A percentile compares a stretch with the other conserved stretches of the same genome.
Evolutionary conservation across 441 rosid species (phyloP).

Genomic region (Erodium trifolium): DNA sequence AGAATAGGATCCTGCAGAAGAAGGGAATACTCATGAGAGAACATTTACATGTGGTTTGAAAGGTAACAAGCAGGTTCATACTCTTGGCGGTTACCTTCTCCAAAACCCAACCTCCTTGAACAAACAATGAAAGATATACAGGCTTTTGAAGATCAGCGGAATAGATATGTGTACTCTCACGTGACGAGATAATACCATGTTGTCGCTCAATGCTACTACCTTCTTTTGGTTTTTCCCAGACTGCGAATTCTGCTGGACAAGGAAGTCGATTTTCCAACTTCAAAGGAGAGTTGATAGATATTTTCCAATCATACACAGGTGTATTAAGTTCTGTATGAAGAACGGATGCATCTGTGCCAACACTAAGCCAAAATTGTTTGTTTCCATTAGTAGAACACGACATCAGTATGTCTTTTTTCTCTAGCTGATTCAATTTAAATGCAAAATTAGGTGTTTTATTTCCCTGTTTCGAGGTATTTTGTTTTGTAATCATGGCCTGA

Average conservation of each 20-base stretch:
- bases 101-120: slow-evolving; percentile 88
- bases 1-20: slow-evolving; percentile 66
- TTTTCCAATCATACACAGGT: slow-evolving; percentile 97
- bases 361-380: slow-evolving; percentile 78
- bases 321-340: slow-evolving; percentile 85
- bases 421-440: slow-evolving; percentile 71
- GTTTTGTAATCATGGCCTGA: slow-evolving; percentile 57
- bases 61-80: slow-evolving; percentile 6
- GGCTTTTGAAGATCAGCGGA: slow-evolving; percentile 73
- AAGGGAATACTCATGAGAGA: slow-evolving; percentile 17
- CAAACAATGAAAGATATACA: slow-evolving; percentile 62
- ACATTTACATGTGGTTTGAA: slow-evolving; percentile 4
- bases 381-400: slow-evolving; percentile 54
- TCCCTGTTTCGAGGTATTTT: slow-evolving; percentile 57
- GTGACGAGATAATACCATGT: slow-evolving; percentile 56
- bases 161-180: slow-evolving; percentile 54
- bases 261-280: slow-evolving; percentile 96
- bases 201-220: slow-evolving; percentile 66
- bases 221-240: slow-evolving; percentile 83
- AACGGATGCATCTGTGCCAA: slow-evolving; percentile 81
- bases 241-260: slow-evolving; percentile 72
- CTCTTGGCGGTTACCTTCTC: slow-evolving; percentile 61
- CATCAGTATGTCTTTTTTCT: slow-evolving; percentile 88
- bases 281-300: slow-evolving; percentile 78
- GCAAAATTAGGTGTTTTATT: slow-evolving; percentile 40